Evolutionary conservation across 2,329 filamentous ascomycete genomes (phyloP).

Genomic region (Colletotrichum sp.): DNA sequence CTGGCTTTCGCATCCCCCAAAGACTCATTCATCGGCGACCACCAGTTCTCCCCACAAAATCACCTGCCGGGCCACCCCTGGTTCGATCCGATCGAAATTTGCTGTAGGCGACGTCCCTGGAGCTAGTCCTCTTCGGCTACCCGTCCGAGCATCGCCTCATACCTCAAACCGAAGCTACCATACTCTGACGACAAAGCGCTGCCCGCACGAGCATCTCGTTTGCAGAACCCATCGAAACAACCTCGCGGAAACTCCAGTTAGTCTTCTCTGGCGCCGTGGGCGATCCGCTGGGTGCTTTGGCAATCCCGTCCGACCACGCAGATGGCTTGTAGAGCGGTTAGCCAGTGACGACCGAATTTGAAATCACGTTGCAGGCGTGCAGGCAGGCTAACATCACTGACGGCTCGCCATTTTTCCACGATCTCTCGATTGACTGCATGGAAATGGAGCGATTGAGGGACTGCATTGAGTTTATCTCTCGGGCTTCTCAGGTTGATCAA

Average conservation of each 20-base stretch:
- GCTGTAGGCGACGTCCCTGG: background rate
- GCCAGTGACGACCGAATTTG: background rate
- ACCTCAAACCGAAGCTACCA: background rate
- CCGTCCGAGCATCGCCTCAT: conserved; percentile 1
- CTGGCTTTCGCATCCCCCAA: background rate
- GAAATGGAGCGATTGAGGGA: background rate
- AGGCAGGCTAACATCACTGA: too few relatives aligned
- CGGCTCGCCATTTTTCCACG: background rate
- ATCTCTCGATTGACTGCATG: background rate
- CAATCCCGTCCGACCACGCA: background rate
- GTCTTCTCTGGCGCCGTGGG: background rate
- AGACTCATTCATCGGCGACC: background rate
- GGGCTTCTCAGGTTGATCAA: background rate
- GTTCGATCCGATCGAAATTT: conserved; percentile 10
- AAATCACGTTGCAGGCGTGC: background rate
- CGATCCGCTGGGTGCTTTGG: background rate
- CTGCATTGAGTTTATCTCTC: background rate
- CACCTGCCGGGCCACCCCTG: conserved; percentile 1
- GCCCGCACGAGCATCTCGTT: background rate
- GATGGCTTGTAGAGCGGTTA: background rate
- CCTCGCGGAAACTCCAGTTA: background rate
- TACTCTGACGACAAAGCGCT: conserved; percentile 5
- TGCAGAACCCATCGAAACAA: background rate
- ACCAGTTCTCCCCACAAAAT: background rate
- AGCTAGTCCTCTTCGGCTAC: background rate